A percentile compares a stretch with the other conserved stretches of the same genome.
These are phyloP conservation scores for Myxozyma neotropica DNA, from an alignment of 805 yeast species.

Conservation along the genomic window DNA sequence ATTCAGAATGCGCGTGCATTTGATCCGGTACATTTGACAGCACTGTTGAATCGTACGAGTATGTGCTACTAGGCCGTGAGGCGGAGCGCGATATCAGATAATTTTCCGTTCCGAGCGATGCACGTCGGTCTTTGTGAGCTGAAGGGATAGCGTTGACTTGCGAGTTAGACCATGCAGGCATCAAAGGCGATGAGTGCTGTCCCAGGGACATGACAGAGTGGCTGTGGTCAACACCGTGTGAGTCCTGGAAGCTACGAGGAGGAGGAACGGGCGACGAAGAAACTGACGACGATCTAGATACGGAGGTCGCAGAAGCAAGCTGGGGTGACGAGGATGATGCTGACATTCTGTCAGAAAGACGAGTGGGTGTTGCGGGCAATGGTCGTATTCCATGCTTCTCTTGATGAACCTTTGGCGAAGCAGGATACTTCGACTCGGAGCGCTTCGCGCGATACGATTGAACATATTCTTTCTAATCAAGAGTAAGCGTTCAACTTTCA, in stretches of 20 bases:
- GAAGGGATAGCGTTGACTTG: neutral
- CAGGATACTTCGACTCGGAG: neutral
- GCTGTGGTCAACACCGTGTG: neutral
- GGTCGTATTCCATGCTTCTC: constrained; percentile 5
- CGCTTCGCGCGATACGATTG: constrained; percentile 1
- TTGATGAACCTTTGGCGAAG: neutral
- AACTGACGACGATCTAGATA: neutral
- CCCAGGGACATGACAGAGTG: neutral
- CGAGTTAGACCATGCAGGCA: constrained; percentile 15
- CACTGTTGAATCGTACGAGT: constrained; percentile 13
- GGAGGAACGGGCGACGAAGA: neutral
- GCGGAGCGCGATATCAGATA: neutral
- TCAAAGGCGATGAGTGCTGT: constrained; percentile 7
- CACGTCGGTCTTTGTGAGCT: neutral
- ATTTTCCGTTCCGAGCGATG: neutral
- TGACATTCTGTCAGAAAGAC: neutral
- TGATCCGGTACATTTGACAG: constrained; percentile 12
- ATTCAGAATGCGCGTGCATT: neutral
- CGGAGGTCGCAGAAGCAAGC: neutral
- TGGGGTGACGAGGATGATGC: too few species aligned
- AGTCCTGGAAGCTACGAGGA: neutral
- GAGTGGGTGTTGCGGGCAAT: constrained; percentile 11
- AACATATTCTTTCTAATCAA: neutral
- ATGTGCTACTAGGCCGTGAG: constrained; percentile 3
- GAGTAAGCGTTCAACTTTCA: neutral